A percentile compares a stretch with the other conserved stretches of the same genome.
Evolutionary conservation across 164 flowering plant genomes (phyloP).

Genomic region (Berberis vulgaris): DNA sequence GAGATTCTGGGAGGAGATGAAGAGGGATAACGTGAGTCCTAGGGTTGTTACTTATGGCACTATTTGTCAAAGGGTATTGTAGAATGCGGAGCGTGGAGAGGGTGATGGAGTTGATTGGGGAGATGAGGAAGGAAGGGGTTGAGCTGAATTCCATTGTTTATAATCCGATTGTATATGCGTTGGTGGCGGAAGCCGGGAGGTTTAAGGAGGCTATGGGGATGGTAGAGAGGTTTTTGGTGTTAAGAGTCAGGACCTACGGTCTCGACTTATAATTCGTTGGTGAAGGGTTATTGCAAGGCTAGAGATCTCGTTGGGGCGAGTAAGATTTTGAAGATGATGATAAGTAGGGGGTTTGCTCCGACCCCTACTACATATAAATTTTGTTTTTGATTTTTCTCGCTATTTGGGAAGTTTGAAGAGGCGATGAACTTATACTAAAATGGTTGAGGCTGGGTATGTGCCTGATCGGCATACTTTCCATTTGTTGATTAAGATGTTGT

Average conservation of each 20-base stretch:
- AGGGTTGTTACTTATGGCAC: slow-evolving; percentile 72
- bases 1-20: slow-evolving; percentile 52
- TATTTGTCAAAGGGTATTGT: slow-evolving; percentile 74
- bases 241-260: slow-evolving; percentile 53
- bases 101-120: slow-evolving; percentile 56
- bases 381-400: slow-evolving; percentile 50
- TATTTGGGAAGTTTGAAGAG: slow-evolving; percentile 51
- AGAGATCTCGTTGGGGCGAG: slow-evolving; percentile 32
- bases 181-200: slow-evolving; percentile 55
- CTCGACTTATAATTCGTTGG: slow-evolving; percentile 64
- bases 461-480: slow-evolving; percentile 71
- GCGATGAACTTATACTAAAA: slow-evolving; percentile 66
- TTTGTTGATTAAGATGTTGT: slow-evolving; percentile 65
- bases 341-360: slow-evolving; percentile 47
- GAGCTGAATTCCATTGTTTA: slow-evolving; percentile 54
- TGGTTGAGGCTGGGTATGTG: slow-evolving; percentile 60
- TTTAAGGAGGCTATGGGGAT: slow-evolving; percentile 50
- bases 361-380: slow-evolving; percentile 74
- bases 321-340: slow-evolving; percentile 68
- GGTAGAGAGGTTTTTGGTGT: slow-evolving; percentile 42
- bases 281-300: slow-evolving; percentile 27
- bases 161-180: slow-evolving; percentile 68
- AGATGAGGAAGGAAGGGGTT: slow-evolving; percentile 58
- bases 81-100: slow-evolving; percentile 50
- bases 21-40: slow-evolving; percentile 31